Evolutionary conservation across 2,329 filamentous ascomycete species (phyloP), one percentile per base, ranked within the genome.

Genomic region (Aureobasidium sp.): DNA sequence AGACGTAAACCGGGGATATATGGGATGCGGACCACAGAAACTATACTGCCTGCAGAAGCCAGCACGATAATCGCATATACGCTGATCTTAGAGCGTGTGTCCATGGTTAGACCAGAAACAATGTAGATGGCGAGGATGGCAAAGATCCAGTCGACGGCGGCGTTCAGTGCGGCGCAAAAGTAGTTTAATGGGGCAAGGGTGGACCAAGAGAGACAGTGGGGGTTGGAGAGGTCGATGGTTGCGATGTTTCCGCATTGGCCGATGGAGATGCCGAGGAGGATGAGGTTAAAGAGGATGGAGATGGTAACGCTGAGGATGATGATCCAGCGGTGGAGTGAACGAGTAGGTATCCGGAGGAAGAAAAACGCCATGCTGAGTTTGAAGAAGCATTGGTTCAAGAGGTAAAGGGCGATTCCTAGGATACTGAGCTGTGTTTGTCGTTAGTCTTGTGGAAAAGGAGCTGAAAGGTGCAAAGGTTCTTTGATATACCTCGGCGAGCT

Each of bases 101-200:
- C 45, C 51, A 64, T 45, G 5, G 12, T 57, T 2, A 62, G 20
- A 12, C 53, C 48, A 22, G 31, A 48, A 4, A 64, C 61, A 1
- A 64, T 61, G 20, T 55, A 48, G 22, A 64, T 63, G 7, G 63
- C 49, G 1, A 57, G 25, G 25, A 48, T n/a, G 11, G 61, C 59
- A 29, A 64, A 59, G 31, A 64, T 58, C 63, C 63, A 64, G 37
- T 64, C 63, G 1, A 63, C 56, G 11, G 59, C 27, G 14, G 63
- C 63, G 49, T 64, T 64, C 0, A 64, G 49, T 0, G 31, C 20
- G 17, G 63, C 63, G 20, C 22, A 44, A n/a, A 64, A 39, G 25
- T 64, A 64, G 56, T 64, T 63, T 12, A 64, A 25, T 0, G 63
- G 63, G 3, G 56, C 63, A 14, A 39, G 45, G 9, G 44, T 63